phyloP scores from a whole-genome alignment of 2,329 filamentous ascomycete species.

The Paracoccidioides brasiliensis region DNA sequence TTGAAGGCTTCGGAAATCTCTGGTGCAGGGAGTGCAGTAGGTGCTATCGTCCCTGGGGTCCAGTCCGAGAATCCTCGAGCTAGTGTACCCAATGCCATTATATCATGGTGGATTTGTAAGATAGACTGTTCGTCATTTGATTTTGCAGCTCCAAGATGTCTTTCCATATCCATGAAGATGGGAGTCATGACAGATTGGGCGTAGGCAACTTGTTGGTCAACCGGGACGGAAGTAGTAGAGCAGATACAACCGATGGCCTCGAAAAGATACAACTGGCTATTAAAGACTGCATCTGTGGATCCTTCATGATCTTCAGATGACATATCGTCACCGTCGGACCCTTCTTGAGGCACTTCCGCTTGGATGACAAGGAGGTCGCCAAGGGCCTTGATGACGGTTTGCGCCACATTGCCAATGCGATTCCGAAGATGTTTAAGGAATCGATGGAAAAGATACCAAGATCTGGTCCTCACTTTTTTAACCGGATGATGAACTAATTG shows the following conservation, averaged over 20 bases:
- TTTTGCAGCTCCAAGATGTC: slow-evolving; percentile 62
- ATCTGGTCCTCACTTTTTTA: slow-evolving; percentile 73
- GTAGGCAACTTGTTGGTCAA: slow-evolving; percentile 77
- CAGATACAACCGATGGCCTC: slow-evolving; percentile 90
- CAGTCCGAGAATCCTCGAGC: slow-evolving; percentile 89
- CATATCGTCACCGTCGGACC: slow-evolving; percentile 75
- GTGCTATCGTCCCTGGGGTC: slow-evolving; percentile 46
- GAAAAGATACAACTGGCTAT: slow-evolving; percentile 81
- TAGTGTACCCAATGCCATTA: slow-evolving; percentile 87
- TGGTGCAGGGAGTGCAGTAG: slow-evolving; percentile 43
- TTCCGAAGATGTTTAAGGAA: slow-evolving; percentile 77
- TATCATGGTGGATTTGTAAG: slow-evolving; percentile 87
- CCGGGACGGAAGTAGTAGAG: slow-evolving; percentile 61
- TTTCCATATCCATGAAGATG: slow-evolving; percentile 78
- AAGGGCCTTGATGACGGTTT: slow-evolving; percentile 83
- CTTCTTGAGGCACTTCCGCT: slow-evolving; percentile 69
- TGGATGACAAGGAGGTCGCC: slow-evolving; percentile 79
- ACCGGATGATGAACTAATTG: slow-evolving; percentile 78
- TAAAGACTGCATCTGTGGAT: slow-evolving; percentile 81
- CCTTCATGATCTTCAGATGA: slow-evolving; percentile 87
- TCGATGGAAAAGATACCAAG: slow-evolving; percentile 94
- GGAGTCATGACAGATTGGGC: slow-evolving; percentile 80
- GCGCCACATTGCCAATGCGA: slow-evolving; percentile 77
- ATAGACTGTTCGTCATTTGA: slow-evolving; percentile 67
- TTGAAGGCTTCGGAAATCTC: slow-evolving; percentile 73